phyloP scores from a whole-genome alignment of 2,329 filamentous ascomycete species.

The Pseudogymnoascus sp. region DNA sequence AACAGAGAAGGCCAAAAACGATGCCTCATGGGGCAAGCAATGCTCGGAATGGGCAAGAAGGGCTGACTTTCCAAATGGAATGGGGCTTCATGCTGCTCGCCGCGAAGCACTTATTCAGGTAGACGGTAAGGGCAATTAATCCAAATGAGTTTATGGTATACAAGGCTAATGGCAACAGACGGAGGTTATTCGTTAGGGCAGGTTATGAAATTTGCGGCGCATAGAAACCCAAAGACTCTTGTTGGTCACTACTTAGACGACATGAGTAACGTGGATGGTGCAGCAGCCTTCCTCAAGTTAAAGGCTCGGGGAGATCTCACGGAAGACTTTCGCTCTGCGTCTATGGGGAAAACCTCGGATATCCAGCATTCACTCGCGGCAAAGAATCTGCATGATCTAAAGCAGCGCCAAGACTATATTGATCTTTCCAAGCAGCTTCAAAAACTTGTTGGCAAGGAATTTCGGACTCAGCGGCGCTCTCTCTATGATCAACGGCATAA shows the following conservation, averaged over 20 bases:
- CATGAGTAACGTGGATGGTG: neutral
- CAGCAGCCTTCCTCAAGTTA: neutral
- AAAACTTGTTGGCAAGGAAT: conserved; percentile 6
- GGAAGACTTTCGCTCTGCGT: conserved; percentile 11
- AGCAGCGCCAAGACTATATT: conserved; percentile 10
- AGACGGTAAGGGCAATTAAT: conserved; percentile 10
- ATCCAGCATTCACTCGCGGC: conserved; percentile 14
- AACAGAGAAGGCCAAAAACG: conserved; percentile 15
- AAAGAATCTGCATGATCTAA: conserved; percentile 13
- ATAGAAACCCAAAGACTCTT: conserved; percentile 13
- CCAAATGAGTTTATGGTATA: neutral
- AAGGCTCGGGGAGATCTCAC: neutral
- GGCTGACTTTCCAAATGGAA: neutral
- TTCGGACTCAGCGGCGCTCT: conserved; percentile 10
- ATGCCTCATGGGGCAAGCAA: neutral
- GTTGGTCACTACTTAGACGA: neutral
- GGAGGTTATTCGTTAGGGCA: neutral
- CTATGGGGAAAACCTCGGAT: conserved; percentile 4
- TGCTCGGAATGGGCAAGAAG: conserved; percentile 9
- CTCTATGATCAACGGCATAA: conserved; percentile 13
- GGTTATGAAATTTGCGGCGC: conserved; percentile 13
- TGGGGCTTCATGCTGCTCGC: conserved; percentile 10
- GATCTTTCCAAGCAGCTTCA: conserved; percentile 11
- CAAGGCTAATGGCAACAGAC: conserved; percentile 13
- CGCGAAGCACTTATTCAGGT: conserved; percentile 16